These are phyloP conservation scores for Zymoseptoria brevis DNA, from an alignment of 2,329 filamentous ascomycete genomes.

Conservation along the genomic window DNA sequence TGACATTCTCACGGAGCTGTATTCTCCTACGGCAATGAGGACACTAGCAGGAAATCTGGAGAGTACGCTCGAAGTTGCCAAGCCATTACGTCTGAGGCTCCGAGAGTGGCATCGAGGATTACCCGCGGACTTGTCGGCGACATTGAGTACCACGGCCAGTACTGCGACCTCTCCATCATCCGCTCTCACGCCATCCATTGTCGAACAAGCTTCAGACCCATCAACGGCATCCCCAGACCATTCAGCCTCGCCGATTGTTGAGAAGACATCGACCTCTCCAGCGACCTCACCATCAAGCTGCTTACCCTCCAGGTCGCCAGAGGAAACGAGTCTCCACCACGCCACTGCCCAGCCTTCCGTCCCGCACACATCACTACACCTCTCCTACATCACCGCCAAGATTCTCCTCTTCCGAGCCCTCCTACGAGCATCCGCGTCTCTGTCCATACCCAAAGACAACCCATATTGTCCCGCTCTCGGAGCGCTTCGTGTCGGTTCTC, in stretches of 20 bases:
- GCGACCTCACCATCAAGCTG: not conserved
- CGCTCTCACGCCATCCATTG: constrained; percentile 7
- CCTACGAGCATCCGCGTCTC: constrained; percentile 27
- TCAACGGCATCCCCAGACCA: constrained; percentile 10
- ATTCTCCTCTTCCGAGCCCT: constrained; percentile 46
- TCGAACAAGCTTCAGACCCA: constrained; percentile 1
- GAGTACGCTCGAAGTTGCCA: constrained; percentile 40
- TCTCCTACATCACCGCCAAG: constrained; percentile 46
- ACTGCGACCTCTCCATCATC: not conserved
- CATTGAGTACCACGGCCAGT: not conserved
- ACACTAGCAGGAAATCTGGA: constrained; percentile 40
- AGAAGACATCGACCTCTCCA: not conserved
- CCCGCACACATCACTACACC: constrained; percentile 41
- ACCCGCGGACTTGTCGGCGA: constrained; percentile 27
- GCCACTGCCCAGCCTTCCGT: constrained; percentile 19
- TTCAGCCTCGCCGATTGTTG: not conserved
- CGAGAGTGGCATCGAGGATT: constrained; percentile 44
- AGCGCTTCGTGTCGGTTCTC: not conserved
- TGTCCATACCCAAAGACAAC: not conserved
- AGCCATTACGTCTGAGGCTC: constrained; percentile 42
- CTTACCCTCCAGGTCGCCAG: constrained; percentile 13
- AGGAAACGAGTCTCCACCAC: constrained; percentile 21
- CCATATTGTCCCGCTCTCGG: not conserved
- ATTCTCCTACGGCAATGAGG: constrained; percentile 26
- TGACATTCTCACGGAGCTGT: constrained; percentile 41